phyloP scores from a whole-genome alignment of 192 early-diverging fungal species.

The Coemansia guatemalensis region DNA sequence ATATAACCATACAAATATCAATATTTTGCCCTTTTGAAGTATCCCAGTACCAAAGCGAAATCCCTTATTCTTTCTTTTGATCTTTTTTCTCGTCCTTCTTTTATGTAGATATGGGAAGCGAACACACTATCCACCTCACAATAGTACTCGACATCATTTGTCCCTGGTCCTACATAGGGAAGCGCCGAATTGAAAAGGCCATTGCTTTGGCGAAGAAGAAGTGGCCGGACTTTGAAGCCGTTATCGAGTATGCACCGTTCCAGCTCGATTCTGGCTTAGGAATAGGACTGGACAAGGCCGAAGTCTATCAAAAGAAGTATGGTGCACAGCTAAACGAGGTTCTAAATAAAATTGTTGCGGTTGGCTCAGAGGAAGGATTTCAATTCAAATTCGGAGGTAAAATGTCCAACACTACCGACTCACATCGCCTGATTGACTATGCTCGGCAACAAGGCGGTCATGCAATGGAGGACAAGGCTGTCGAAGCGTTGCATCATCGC shows the following conservation, averaged over 20 bases:
- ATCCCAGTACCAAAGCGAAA: too few species aligned
- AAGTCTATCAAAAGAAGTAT: slow-evolving; percentile 65
- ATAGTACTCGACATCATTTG: slow-evolving; percentile 69
- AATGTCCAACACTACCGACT: slow-evolving; percentile 63
- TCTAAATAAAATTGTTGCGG: slow-evolving; percentile 50
- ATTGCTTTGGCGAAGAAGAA: slow-evolving; percentile 46
- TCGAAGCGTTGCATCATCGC: slow-evolving; percentile 61
- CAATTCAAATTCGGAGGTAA: slow-evolving; percentile 64
- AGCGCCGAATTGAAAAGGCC: slow-evolving; percentile 69
- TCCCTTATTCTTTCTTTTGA: too few species aligned
- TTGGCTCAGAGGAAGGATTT: slow-evolving; percentile 68
- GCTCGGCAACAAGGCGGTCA: slow-evolving; percentile 44
- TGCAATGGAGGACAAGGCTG: slow-evolving; percentile 56
- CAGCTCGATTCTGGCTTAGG: slow-evolving; percentile 63
- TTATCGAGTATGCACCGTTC: slow-evolving; percentile 66
- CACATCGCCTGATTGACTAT: slow-evolving; percentile 66
- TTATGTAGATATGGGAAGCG: slow-evolving; percentile 13
- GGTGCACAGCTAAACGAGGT: slow-evolving; percentile 61
- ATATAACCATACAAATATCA: too few species aligned
- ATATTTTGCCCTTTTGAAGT: too few species aligned
- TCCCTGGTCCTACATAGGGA: slow-evolving; percentile 80
- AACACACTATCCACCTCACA: slow-evolving; percentile 55
- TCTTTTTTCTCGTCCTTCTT: background rate
- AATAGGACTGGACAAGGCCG: slow-evolving; percentile 54
- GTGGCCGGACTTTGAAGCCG: slow-evolving; percentile 58